phyloP scores from a whole-genome alignment of 495 filamentous ascomycete genomes.

The Parathielavia hyrcaniae region DNA sequence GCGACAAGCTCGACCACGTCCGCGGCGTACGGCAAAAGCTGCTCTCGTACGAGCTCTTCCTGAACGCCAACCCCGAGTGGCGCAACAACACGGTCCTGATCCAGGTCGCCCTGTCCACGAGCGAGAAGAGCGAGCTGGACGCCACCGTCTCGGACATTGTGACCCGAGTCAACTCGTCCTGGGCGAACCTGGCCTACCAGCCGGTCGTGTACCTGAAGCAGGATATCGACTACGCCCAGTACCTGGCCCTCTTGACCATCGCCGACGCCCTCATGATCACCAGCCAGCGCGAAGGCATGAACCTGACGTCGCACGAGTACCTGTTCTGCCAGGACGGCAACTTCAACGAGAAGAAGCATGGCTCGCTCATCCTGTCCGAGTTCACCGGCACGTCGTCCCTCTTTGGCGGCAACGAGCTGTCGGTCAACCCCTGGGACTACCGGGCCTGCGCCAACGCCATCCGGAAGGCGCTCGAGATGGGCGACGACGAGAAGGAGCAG shows the following conservation, averaged over 20 bases:
- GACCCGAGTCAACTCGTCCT: slow-evolving; percentile 80
- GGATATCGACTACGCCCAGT: slow-evolving; percentile 84
- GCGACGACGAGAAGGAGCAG: slow-evolving; percentile 58
- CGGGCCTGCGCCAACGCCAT: slow-evolving; percentile 77
- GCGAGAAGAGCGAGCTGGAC: slow-evolving; percentile 77
- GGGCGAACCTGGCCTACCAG: slow-evolving; percentile 81
- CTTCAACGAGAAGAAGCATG: slow-evolving; percentile 63
- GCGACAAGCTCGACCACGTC: slow-evolving; percentile 88
- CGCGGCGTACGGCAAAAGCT: slow-evolving; percentile 88
- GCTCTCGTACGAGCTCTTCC: slow-evolving; percentile 84
- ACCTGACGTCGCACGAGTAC: slow-evolving; percentile 86
- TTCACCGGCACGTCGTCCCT: slow-evolving; percentile 87
- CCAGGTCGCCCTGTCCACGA: slow-evolving; percentile 84
- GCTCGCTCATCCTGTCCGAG: slow-evolving; percentile 83
- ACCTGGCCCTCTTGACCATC: slow-evolving; percentile 78
- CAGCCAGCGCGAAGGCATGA: slow-evolving; percentile 91
- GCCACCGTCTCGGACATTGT: slow-evolving; percentile 86
- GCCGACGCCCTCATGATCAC: slow-evolving; percentile 90
- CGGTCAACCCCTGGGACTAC: slow-evolving; percentile 94
- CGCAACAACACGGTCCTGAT: slow-evolving; percentile 79
- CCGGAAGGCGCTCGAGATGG: slow-evolving; percentile 70
- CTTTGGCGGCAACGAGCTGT: slow-evolving; percentile 67
- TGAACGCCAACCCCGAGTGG: slow-evolving; percentile 88
- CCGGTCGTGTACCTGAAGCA: slow-evolving; percentile 93
- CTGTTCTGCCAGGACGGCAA: slow-evolving; percentile 89